Evolutionary conservation across 768 basidiomycete genomes (phyloP).

Genomic region (Boletellus ananas): DNA sequence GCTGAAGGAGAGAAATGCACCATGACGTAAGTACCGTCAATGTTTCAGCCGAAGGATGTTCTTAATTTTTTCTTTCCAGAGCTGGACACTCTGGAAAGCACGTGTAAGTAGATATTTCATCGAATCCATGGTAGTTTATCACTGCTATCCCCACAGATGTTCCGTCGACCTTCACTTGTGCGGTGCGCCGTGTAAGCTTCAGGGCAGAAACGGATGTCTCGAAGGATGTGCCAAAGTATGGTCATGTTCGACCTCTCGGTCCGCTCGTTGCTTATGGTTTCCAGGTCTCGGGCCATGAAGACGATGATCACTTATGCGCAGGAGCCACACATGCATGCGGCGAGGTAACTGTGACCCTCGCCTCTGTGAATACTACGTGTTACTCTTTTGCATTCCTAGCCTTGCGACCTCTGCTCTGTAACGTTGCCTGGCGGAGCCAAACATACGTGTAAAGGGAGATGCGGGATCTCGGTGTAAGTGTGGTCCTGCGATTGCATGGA

Average conservation of each 20-base stretch:
- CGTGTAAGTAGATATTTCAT: constrained; percentile 38
- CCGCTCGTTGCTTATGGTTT: not conserved
- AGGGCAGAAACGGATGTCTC: constrained; percentile 48
- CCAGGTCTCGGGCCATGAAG: constrained; percentile 46
- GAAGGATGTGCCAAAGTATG: constrained; percentile 49
- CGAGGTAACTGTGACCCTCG: constrained; percentile 34
- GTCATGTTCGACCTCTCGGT: not conserved
- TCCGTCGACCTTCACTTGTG: constrained; percentile 51
- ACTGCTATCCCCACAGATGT: constrained; percentile 38
- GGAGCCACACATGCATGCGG: constrained; percentile 53
- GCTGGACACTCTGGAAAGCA: constrained; percentile 56
- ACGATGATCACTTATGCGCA: constrained; percentile 50
- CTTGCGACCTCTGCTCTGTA: constrained; percentile 38
- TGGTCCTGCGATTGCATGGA: not conserved
- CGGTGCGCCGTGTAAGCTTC: constrained; percentile 46
- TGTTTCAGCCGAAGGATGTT: not conserved
- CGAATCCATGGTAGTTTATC: not conserved
- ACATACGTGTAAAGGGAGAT: constrained; percentile 42
- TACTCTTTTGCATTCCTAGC: constrained; percentile 27
- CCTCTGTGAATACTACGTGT: not conserved
- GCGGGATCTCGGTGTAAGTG: constrained; percentile 40
- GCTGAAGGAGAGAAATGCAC: constrained; percentile 39
- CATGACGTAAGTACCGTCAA: constrained; percentile 37
- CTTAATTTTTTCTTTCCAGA: constrained; percentile 24
- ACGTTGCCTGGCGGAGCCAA: constrained; percentile 20